Evolutionary conservation across 768 basidiomycete species (phyloP).

Genomic region (Neoboletus magnificus): DNA sequence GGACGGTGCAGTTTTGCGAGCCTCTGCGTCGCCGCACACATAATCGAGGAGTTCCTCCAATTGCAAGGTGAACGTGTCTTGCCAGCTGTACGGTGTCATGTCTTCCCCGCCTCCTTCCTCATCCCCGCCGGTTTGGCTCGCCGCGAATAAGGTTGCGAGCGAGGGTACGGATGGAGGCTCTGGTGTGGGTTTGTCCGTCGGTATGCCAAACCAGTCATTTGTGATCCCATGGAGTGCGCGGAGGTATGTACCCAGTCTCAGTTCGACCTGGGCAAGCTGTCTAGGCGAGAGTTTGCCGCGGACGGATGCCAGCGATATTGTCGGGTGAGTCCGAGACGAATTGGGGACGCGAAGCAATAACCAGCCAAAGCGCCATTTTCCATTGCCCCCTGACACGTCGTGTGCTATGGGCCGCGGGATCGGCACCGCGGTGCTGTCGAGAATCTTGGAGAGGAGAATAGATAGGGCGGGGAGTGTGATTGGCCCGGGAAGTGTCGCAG

Average conservation of each 20-base stretch:
- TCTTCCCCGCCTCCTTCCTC: slow-evolving; percentile 19
- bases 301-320: slow-evolving; percentile 36
- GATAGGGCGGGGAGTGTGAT: slow-evolving; percentile 37
- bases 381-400: slow-evolving; percentile 37
- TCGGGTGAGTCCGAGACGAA: slow-evolving; percentile 33
- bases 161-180: slow-evolving; percentile 33
- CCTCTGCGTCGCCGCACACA: slow-evolving; percentile 31
- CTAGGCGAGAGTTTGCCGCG: slow-evolving; percentile 32
- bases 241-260: slow-evolving; percentile 59
- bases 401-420: slow-evolving; percentile 44
- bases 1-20: slow-evolving; percentile 10
- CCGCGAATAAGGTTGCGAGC: slow-evolving; percentile 9
- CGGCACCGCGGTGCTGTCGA: slow-evolving; percentile 46
- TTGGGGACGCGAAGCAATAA: slow-evolving; percentile 35
- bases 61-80: slow-evolving; percentile 62
- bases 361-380: slow-evolving; percentile 24
- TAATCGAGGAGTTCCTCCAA: slow-evolving; percentile 56
- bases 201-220: slow-evolving; percentile 73
- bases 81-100: slow-evolving; percentile 57
- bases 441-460: slow-evolving; percentile 41
- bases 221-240: slow-evolving; percentile 66
- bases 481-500: not conserved
- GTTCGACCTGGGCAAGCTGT: slow-evolving; percentile 48
- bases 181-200: slow-evolving; percentile 24
- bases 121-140: not conserved